Percentiles rank a stretch among this genome's conserved stretches.
Evolutionary conservation across 768 basidiomycete genomes (phyloP).

Genomic region (Tricholoma furcatifolium): DNA sequence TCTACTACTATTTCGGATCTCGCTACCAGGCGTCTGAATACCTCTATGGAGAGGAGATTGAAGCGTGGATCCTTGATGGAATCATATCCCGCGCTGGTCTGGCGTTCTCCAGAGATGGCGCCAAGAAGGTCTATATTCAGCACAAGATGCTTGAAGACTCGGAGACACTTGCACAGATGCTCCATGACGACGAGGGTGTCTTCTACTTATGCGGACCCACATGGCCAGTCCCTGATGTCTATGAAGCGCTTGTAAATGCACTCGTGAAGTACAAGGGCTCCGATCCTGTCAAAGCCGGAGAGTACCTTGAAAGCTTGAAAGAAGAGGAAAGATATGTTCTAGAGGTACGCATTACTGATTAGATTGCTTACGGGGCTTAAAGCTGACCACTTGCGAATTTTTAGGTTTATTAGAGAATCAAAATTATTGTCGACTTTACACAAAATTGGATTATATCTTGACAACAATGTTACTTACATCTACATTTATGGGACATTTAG

Average conservation of each 20-base stretch:
- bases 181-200: slow-evolving; percentile 71
- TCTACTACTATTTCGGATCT: slow-evolving; percentile 98
- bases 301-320: slow-evolving; percentile 85
- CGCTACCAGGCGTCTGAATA: slow-evolving; percentile 95
- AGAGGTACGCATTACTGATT: slow-evolving; percentile 55
- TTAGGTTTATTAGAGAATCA: slow-evolving; percentile 25
- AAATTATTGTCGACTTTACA: no score
- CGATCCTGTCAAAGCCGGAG: slow-evolving; percentile 65
- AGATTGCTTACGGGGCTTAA: background rate
- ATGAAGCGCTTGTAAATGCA: slow-evolving; percentile 85
- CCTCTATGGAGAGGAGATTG: slow-evolving; percentile 95
- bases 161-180: slow-evolving; percentile 67
- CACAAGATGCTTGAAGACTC: slow-evolving; percentile 97
- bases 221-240: slow-evolving; percentile 99
- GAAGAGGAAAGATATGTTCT: slow-evolving; percentile 97
- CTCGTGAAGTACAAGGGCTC: slow-evolving; percentile 70
- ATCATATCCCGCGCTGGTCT: slow-evolving; percentile 89
- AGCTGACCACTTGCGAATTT: slow-evolving; percentile 2
- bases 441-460: no score
- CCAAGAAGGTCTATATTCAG: slow-evolving; percentile 96
- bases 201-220: slow-evolving; percentile 99
- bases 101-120: slow-evolving; percentile 94
- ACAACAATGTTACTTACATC: background rate
- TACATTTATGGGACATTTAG: background rate
- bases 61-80: slow-evolving; percentile 85